A percentile compares a stretch with the other conserved stretches of the same genome.
Evolutionary conservation across 2,329 filamentous ascomycete genomes (phyloP).

Genomic region (Fusarium staphyleae): DNA sequence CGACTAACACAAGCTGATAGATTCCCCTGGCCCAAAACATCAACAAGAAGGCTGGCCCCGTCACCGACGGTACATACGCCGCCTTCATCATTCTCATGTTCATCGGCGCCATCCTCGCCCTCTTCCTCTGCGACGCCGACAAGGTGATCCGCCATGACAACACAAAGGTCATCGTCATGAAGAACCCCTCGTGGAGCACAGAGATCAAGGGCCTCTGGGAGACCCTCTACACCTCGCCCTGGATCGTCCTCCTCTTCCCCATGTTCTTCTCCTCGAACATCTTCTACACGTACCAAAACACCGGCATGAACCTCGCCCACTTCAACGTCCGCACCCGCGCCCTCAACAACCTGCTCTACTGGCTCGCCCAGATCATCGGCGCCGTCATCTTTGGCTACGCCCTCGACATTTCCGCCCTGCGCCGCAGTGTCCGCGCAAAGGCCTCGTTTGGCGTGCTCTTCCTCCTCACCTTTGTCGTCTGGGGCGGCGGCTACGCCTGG

Average conservation of each 20-base stretch:
- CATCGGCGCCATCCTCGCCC: constrained; percentile 55
- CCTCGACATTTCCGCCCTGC: constrained; percentile 53
- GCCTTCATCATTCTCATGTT: constrained; percentile 58
- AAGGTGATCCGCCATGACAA: constrained; percentile 51
- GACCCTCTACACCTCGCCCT: constrained; percentile 47
- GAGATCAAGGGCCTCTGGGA: constrained; percentile 52
- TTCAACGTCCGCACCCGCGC: constrained; percentile 64
- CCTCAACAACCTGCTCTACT: constrained; percentile 62
- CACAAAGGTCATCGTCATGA: constrained; percentile 46
- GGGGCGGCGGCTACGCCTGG: constrained; percentile 70
- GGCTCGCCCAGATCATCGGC: constrained; percentile 64
- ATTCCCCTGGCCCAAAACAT: constrained; percentile 79
- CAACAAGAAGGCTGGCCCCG: constrained; percentile 58
- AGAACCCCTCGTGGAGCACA: constrained; percentile 47
- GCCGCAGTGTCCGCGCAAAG: constrained; percentile 54
- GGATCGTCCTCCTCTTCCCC: constrained; percentile 52
- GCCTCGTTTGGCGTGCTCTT: constrained; percentile 57
- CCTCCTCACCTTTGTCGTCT: constrained; percentile 59
- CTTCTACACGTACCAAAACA: constrained; percentile 65
- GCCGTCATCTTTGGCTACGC: constrained; percentile 56
- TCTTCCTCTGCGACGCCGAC: constrained; percentile 57
- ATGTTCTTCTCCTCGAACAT: constrained; percentile 64
- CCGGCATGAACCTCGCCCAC: constrained; percentile 60
- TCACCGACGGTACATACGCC: constrained; percentile 59
- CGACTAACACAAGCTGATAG: constrained; percentile 29